Base-by-base conservation (phyloP, 345 rosid species). In the Barbarea vulgaris region DNA sequence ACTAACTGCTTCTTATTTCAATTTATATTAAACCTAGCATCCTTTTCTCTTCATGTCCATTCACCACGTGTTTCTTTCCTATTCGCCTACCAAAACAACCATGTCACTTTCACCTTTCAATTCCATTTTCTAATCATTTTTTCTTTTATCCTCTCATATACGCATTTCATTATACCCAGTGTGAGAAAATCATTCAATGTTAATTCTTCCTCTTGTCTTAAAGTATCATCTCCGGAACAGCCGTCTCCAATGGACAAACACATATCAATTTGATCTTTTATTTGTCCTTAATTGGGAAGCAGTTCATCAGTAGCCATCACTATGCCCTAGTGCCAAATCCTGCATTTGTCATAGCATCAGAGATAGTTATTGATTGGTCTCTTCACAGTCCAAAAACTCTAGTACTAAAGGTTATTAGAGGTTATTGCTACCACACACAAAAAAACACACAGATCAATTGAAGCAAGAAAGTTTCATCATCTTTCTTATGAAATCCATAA, bases 11-110 rank as follows among this genome's bases (percentile, higher is more conserved):
- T 65, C 77, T 53, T 64, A 65, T 68, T 67, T 69, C 87, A 79
- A 81, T 84, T 84, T 91, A 87, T 88, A 89, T 77, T 28, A 77
- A 64, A 71, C 81, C 81, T 70, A 77, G 64, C 75, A n/a, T 21
- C 70, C 48, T 27, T 62, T 69, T 76, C 70, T 64, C 61, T 54
- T 55, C 81, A 48, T 63, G 36, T 72, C 72, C 47, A 58, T 78
- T 72, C 63, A 48, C 72, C 77, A 78, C 73, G 73, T 78, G 81
- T 52, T 21, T n/a, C 67, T 31, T 64, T 57, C 76, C 72, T 28
- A 77, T 77, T 64, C 62, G 80, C 51, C 9, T 77, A 70, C 55
- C 76, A 63, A 77, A 77, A 77, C 66, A 77, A 70, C 71, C 80
- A 64, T 77, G 80, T 77, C 80, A 5, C 60, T 64, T 28, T 77